Evolutionary conservation across 208 protist species (phyloP), one percentile per base, ranked within the genome.

Genomic region (Kentomonas sorsogonicus): DNA sequence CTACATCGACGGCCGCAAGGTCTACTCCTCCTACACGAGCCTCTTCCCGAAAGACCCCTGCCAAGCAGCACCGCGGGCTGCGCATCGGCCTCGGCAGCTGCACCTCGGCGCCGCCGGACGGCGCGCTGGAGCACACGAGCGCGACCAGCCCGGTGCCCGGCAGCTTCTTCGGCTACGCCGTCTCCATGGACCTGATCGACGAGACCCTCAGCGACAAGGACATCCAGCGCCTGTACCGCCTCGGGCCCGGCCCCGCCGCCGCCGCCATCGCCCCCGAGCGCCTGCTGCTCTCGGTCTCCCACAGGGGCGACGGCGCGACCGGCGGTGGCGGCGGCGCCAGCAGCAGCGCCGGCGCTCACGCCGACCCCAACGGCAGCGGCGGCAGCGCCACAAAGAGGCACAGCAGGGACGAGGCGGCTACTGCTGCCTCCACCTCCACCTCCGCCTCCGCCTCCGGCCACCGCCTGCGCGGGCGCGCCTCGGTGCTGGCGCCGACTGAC

Each of bases 81-180:
- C 60, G 78, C 34, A 67, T 94, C 53, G 69, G 58, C 25, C 79
- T 94, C 48, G 83, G 83, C 63, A 77, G 79, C 9, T 55, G 47
- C n/a, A 41, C 54, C n/a, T 52, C 7, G 43, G 34, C 18, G 4
- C 30, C 52, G 18, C 25, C 26, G 4, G 10, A 27, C 43, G 23
- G 15, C 10, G n/a, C 7, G 34, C 52, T 18, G 23, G 9, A 38
- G 33, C 33, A 38, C 9, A 5, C 5, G 33, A 5, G 11, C 9
- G 9, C 5, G 10, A 6, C 23, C 5, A 33, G 10, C 26, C 38
- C 7, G 36, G 56, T 67, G 20, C 68, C 73, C 33, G 67, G 69
- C 16, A 79, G 77, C 39, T 91, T 94, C 59, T 77, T 83, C 48
- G 88, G 88, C 18, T 83, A 72, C 57, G 60, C 79, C 29, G 72